Evolutionary conservation across 2,329 filamentous ascomycete species (phyloP), one percentile per base, ranked within the genome.

Genomic region (Penicillium corylophilum): DNA sequence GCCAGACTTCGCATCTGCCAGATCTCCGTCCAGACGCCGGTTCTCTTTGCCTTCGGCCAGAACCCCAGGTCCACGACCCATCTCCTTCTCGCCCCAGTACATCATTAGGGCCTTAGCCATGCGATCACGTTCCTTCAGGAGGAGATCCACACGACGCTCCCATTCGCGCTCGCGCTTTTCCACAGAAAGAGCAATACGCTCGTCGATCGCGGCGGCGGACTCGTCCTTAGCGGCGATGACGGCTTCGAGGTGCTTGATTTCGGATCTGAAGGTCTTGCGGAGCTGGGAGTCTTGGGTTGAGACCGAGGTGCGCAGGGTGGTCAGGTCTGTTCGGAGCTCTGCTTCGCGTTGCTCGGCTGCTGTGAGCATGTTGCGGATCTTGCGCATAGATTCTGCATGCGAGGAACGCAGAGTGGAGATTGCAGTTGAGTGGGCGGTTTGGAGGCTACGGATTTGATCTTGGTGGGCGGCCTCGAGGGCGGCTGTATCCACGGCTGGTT

Each of bases 121-220:
- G 26, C 64, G 62, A 23, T 75, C 72, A 9, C 71, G 63, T 36
- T 75, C 74, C 49, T 67, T 69, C 10, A 76, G 67, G 7, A 76
- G 56, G 12, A 73, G 53, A 43, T 75, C 68, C 2, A 74, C 63
- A 5, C 74, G 69, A 0, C 68, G 63, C 50, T 74, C 67, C 74
- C 74, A 77, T 47, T 73, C 71, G 22, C 68, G 67, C 57, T 77
- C 74, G 29, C 73, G 67, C 55, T 71, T 73, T 43, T 74, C 71
- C 13, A 74, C 65, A 0, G 72, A 71, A 41, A 65, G 61, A 9
- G 71, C 68, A 46, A 77, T 72, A 33, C 70, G 68, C 48, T 66
- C 58, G 53, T 76, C 74, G 16, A 76, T 46, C 3, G 69, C 71
- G 0, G 63, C 64, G 15, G 72, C 64, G 2, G 72, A 65, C 40